Conservation (phyloP, 139 green algal genomes). For the Desmodesmus armatus region DNA sequence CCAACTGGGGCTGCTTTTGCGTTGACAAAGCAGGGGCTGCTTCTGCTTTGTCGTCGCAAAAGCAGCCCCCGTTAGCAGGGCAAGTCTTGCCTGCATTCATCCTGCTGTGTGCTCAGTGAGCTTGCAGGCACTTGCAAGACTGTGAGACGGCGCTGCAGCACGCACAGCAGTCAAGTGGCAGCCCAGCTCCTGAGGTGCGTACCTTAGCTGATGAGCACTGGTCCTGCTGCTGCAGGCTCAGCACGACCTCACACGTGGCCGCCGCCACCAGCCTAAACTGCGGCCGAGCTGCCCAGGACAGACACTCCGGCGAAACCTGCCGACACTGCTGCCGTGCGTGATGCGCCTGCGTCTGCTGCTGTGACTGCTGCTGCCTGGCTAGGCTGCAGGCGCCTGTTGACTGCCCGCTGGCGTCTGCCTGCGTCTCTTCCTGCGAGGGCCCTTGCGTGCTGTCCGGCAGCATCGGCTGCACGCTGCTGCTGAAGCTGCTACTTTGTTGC, state of each 20-base stretch:
- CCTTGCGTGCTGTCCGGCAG: too few species aligned
- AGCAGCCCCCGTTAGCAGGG: too few species aligned
- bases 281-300: neutral
- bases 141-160: too few species aligned
- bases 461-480: too few species aligned
- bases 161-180: too few species aligned
- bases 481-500: neutral
- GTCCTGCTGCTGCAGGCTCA: conserved; percentile 17
- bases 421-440: neutral
- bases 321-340: neutral
- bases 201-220: neutral
- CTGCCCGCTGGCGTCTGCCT: neutral
- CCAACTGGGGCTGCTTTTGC: too few species aligned
- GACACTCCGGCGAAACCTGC: neutral
- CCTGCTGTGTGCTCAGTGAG: too few species aligned
- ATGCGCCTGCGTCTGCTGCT: neutral
- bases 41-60: too few species aligned
- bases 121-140: too few species aligned
- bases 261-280: conserved; percentile 19
- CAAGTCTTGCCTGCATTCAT: too few species aligned
- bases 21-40: too few species aligned
- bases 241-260: neutral
- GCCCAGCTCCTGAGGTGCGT: too few species aligned
- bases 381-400: neutral
- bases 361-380: neutral